Conservation (phyloP, 2,329 filamentous ascomycete genomes). For the Ceratocystis ficicola region DNA sequence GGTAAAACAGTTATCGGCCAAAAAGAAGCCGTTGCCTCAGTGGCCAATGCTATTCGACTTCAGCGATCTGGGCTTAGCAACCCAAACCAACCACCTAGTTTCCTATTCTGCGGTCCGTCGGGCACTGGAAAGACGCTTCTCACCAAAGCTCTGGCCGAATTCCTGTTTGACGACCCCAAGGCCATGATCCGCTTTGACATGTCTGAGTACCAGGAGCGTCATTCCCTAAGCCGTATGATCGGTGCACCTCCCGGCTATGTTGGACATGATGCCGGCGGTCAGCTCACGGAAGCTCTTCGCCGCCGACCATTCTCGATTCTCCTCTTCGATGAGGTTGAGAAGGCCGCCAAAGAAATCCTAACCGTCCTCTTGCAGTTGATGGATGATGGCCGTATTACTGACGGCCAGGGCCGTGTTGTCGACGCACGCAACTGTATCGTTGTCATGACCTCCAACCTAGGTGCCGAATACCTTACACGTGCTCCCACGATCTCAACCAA, state of each 20-base stretch:
- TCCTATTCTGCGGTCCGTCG: slow-evolving; percentile 96
- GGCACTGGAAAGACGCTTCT: slow-evolving; percentile 96
- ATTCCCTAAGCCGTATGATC: slow-evolving; percentile 93
- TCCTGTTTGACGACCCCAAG: slow-evolving; percentile 94
- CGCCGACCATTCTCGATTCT: slow-evolving; percentile 95
- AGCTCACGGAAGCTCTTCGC: slow-evolving; percentile 87
- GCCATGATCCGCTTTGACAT: slow-evolving; percentile 99
- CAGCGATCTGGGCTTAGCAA: slow-evolving; percentile 91
- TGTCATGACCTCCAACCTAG: slow-evolving; percentile 96
- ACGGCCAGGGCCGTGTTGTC: slow-evolving; percentile 87
- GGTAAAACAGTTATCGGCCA: slow-evolving; percentile 81
- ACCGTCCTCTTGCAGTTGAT: slow-evolving; percentile 98
- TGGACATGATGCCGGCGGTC: slow-evolving; percentile 88
- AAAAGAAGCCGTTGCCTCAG: slow-evolving; percentile 80
- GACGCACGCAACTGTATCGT: slow-evolving; percentile 98
- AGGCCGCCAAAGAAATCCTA: slow-evolving; percentile 92
- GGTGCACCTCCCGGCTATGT: slow-evolving; percentile 95
- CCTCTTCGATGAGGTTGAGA: slow-evolving; percentile 95
- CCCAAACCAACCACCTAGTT: slow-evolving; percentile 92
- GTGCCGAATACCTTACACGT: slow-evolving; percentile 82
- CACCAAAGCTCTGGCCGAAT: slow-evolving; percentile 93
- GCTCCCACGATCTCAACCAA: slow-evolving; percentile 65
- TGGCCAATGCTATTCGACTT: slow-evolving; percentile 90
- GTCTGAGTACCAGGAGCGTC: slow-evolving; percentile 98
- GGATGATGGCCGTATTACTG: slow-evolving; percentile 97